Evolutionary conservation across 257 asterid species (phyloP).

Genomic region (Solanum peruvianum): DNA sequence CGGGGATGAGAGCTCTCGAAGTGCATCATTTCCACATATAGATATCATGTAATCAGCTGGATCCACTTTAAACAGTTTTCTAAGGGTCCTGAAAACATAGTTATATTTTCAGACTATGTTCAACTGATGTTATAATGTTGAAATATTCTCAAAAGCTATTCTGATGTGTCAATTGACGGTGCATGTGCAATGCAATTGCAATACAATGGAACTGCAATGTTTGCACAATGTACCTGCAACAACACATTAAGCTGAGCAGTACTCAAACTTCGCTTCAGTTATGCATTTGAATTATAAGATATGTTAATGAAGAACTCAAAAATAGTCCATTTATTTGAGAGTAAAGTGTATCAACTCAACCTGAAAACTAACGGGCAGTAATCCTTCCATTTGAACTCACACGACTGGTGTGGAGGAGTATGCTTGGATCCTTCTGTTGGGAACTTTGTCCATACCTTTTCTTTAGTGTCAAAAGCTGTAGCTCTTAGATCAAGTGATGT

Average conservation of each 20-base stretch:
- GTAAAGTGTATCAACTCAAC: conserved; percentile 22
- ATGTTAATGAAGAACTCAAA: not conserved
- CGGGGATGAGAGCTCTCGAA: conserved; percentile 93
- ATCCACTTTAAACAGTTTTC: conserved; percentile 83
- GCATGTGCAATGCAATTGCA: not conserved
- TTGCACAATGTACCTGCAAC: not conserved
- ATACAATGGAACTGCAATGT: not conserved
- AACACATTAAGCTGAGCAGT: not conserved
- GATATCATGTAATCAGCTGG: conserved; percentile 96
- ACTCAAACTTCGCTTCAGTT: not conserved
- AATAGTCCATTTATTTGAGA: not conserved
- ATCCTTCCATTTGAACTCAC: conserved; percentile 92
- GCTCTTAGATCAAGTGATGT: conserved; percentile 57
- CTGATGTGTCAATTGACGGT: not conserved
- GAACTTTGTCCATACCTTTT: conserved; percentile 75
- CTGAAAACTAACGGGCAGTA: conserved; percentile 90
- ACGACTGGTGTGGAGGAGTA: conserved; percentile 86
- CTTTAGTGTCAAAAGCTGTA: conserved; percentile 59
- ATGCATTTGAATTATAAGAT: not conserved
- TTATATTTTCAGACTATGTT: not conserved
- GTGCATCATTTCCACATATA: conserved; percentile 85
- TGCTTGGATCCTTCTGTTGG: conserved; percentile 85
- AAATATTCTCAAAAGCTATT: not conserved
- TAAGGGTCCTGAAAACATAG: conserved; percentile 53
- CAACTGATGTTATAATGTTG: not conserved